Evolutionary conservation across 371 early-diverging fungal genomes (phyloP).

Genomic region (Rozella allomycis): DNA sequence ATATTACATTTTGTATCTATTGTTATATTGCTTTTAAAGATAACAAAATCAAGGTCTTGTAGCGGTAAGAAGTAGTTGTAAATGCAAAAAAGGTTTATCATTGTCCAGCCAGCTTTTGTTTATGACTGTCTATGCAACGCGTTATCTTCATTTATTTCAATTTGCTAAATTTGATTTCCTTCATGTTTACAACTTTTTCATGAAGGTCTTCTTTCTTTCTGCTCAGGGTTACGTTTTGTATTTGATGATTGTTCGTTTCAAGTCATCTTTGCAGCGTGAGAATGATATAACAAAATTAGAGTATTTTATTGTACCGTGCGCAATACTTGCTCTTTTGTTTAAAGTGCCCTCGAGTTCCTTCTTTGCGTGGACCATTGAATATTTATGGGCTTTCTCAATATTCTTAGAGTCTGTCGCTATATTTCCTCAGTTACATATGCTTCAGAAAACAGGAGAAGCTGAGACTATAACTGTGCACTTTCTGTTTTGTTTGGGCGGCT

Average conservation of each 20-base stretch:
- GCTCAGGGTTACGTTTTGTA: conserved; percentile 72
- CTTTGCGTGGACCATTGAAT: conserved; percentile 23
- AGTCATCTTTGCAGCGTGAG: conserved; percentile 84
- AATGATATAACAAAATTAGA: too few relatives aligned
- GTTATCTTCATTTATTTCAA: conserved; percentile 82
- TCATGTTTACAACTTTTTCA: conserved; percentile 76
- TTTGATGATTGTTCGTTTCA: conserved; percentile 62
- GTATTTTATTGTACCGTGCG: too few relatives aligned
- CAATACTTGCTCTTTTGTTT: not conserved
- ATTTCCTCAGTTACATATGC: conserved; percentile 91
- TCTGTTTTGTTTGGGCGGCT: conserved; percentile 89
- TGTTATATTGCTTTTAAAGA: conserved; percentile 68
- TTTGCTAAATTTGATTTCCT: conserved; percentile 19
- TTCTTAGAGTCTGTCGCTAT: conserved; percentile 94
- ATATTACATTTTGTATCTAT: conserved; percentile 86
- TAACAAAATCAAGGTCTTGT: conserved; percentile 60
- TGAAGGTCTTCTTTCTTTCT: conserved; percentile 86
- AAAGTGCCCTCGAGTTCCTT: not conserved
- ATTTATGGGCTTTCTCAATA: conserved; percentile 92
- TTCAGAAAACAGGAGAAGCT: conserved; percentile 89
- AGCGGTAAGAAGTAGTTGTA: conserved; percentile 39
- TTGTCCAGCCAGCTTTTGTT: conserved; percentile 94
- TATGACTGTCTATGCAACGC: conserved; percentile 71
- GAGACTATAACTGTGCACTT: conserved; percentile 97
- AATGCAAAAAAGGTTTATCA: conserved; percentile 87